Evolutionary conservation across 225 moss, liverwort and hornwort genomes (phyloP), one percentile per base, ranked within the genome.

Genomic region (Neckera pumila): DNA sequence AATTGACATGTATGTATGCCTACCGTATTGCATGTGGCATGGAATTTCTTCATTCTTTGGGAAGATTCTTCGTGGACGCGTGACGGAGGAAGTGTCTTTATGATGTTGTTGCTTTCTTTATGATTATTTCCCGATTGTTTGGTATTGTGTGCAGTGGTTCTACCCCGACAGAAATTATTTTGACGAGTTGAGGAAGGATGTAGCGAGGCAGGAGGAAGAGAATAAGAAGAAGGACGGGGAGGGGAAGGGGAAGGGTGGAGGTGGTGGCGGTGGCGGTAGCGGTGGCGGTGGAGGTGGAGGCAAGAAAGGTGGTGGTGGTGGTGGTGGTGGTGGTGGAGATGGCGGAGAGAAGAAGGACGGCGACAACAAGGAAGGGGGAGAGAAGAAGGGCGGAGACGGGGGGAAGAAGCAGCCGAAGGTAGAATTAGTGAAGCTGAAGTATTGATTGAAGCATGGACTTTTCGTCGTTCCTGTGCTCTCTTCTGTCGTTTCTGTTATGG

Each of bases 351-450:
- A 66, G 15, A 88, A 76, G n/a, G 86, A 42, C 1, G 75, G 72
- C 6, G 86, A 80, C 2, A 80, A 40, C 11, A 89, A 89, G 75
- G 87, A 80, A 12, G 87, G 80, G 4, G 89, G 65, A 11, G 87
- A 76, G 30, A 84, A 88, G 77, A 87, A 89, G 56, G 77, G 76
- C 5, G 76, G 74, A 19, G 84, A 89, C 6, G 85, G 72, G 34
- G 65, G 51, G 10, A 90, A 91, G 79, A 92, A 91, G 79, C 89
- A 91, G 89, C 82, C 87, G 2, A 92, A 92, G 92, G 92, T 92
- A 81, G 82, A 72, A 81, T 47, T 14, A 33, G 13, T 8, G 61
- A 56, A 61, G 82, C 70, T 19, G 49, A 71, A 28, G 51, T 51
- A 38, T 21, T 51, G 51, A 30, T 15, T 43, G 57, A 73, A 47